Evolutionary conservation across 129 eudicot species (phyloP), one percentile per base, ranked within the genome.

Genomic region (Artemisia annua): DNA sequence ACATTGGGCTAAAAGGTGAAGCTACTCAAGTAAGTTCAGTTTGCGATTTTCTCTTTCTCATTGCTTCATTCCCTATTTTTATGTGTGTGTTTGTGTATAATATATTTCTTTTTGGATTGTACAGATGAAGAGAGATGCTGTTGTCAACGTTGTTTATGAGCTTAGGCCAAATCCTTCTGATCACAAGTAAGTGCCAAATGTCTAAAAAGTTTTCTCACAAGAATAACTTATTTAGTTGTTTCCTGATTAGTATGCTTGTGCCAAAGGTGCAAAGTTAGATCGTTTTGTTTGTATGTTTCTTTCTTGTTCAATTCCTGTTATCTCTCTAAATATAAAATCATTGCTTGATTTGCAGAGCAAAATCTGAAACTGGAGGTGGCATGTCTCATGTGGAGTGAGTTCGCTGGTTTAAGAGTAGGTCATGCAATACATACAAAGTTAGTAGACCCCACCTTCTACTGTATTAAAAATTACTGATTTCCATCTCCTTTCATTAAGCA

Each of bases 1-100:
- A 94, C 86, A 90, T 94, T 81, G 99, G 99, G 75, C 84, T 94
- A 56, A 94, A 94, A 87, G 99, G 99, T 73, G 96, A 90, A 94
- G 99, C 97, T 17, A 94, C 99, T 19, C 97, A 94, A 91, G 98
- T 94, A 88, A n/a, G 51, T 68, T 48, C 12, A 35, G 63, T 70
- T 52, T 49, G 11, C 52, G 52, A 26, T 9, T 65, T 44, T 68
- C 13, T 66, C 2, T 10, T 14, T 63, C 39, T 30, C 10, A 30
- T 32, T 35, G 0, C 52, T n/a, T 26, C 3, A 8, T 66, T n/a
- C 3, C 17, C 32, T 17, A 20, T 56, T 44, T 44, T 1, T 18
- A 48, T 16, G 17, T 61, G 24, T 51, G 53, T 35, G 24, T 70
- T 17, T 18, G 22, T 18, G 66, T 48, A 48, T 35, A 13, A 8